Base-by-base conservation (phyloP, 208 protist species). In the Crithidia thermophila region DNA sequence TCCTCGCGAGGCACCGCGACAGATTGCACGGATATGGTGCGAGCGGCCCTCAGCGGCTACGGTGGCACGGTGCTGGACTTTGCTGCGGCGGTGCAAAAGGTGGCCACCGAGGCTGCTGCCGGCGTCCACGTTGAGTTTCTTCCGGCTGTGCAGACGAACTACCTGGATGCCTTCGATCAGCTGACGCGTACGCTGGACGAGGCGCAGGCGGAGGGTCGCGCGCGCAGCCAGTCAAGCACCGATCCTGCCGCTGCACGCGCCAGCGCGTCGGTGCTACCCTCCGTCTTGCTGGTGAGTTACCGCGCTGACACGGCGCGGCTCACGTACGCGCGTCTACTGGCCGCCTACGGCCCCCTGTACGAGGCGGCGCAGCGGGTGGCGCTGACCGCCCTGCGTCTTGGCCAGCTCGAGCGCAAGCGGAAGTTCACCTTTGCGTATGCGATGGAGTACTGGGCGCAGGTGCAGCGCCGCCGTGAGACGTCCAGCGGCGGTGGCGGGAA, bases 271-370 rank as follows among this genome's bases (percentile, higher is more conserved):
- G 39, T 47, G 14, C 52, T 82, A 21, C 83, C 90, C 1, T 61
- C 73, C n/a, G 79, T 91, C 18, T 27, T 95, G 14, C 80, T 93
- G 31, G 66, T 91, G 13, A 90, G 81, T 9, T 95, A 85, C 71
- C 77, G 79, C 20, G 30, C 55, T 1, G 66, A 72, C 3, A 72
- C 46, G 8, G 66, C 83, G 10, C 34, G 57, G 11, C 76, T 87
- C 31, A 93, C 90, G 0, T 81, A 87, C 43, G 68, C 90, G 9
- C 86, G 90, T 23, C 42, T 93, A n/a, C 65, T 95, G 39, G 67
- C 84, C 8, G 53, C 83, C 20, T 82, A 86, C 34, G 70, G 89
- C n/a, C 90, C 90, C 3, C 74, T 81, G 27, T 73, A 88, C 61
- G 87, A 93, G 62, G 49, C 64, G 0, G 46, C 68, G 20, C 82